Conservation (phyloP, 257 asterid species). For the Gardenia jasminoides region DNA sequence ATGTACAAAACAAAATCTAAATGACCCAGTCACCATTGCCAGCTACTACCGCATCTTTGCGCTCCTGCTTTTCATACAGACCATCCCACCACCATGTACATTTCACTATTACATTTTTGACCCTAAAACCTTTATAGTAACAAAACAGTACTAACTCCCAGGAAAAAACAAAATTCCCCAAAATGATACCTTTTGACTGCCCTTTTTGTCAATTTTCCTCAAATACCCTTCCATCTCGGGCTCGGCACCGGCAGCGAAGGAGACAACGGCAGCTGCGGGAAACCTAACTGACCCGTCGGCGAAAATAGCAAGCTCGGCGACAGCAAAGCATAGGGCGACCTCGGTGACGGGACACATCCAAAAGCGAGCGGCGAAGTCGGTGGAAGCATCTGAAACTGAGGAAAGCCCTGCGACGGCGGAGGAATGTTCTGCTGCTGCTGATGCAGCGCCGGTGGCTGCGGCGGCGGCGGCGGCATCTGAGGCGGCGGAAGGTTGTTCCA, state of each 20-base stretch:
- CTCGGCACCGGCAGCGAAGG: conserved; percentile 73
- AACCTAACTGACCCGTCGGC: conserved; percentile 70
- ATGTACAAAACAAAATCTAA: conserved; percentile 43
- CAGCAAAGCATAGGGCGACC: conserved; percentile 40
- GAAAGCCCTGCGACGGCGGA: conserved; percentile 28
- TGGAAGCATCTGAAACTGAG: conserved; percentile 33
- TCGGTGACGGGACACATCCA: conserved; percentile 54
- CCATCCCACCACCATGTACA: conserved; percentile 47
- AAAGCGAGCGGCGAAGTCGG: conserved; percentile 53
- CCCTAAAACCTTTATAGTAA: conserved; percentile 16
- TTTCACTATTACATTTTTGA: conserved; percentile 32
- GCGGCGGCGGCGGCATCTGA: conserved; percentile 14
- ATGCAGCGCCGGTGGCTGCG: conserved; percentile 5
- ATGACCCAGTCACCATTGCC: conserved; percentile 22
- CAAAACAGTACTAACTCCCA: conserved; percentile 24
- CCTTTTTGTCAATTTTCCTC: conserved; percentile 24
- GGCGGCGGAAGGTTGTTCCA: conserved; percentile 30
- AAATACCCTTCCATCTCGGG: conserved; percentile 63
- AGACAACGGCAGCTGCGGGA: conserved; percentile 72
- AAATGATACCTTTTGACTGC: conserved; percentile 41
- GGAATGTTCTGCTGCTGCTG: conserved; percentile 33
- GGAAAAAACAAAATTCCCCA: conserved; percentile 25
- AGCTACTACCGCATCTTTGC: conserved; percentile 15
- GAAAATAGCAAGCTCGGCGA: conserved; percentile 51
- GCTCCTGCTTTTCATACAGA: conserved; percentile 34